Conservation (phyloP, 306 rosid genomes). For the Gillenia trifoliata region DNA sequence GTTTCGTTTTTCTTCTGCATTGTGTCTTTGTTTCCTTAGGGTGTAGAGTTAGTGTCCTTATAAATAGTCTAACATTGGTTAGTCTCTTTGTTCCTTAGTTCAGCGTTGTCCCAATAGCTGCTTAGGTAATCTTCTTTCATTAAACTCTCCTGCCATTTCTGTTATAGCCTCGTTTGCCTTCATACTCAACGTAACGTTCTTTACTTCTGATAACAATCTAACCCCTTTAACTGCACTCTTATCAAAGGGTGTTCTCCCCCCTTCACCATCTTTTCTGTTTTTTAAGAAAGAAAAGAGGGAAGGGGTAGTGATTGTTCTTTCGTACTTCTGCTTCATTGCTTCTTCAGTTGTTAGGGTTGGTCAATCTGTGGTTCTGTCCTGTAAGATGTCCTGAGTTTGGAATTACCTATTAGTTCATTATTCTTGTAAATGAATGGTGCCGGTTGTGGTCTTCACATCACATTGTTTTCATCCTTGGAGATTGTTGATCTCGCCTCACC, state of each 20-base stretch:
- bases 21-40: background rate
- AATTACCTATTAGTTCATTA: background rate
- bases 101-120: background rate
- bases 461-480: conserved; percentile 23
- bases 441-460: conserved; percentile 10
- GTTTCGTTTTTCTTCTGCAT: background rate
- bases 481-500: conserved; percentile 40
- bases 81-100: conserved; percentile 2
- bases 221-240: conserved; percentile 27
- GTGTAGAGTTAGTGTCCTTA: conserved; percentile 1
- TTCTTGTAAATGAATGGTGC: conserved; percentile 14
- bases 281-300: conserved; percentile 62
- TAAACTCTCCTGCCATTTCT: background rate
- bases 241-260: conserved; percentile 27
- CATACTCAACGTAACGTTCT: conserved; percentile 8
- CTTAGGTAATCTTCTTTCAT: conserved; percentile 15
- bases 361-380: conserved; percentile 21
- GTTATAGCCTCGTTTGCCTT: conserved; percentile 13
- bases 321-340: conserved; percentile 27
- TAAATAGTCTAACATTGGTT: background rate
- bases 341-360: conserved; percentile 25
- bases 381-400: conserved; percentile 8
- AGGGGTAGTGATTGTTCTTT: conserved; percentile 26
- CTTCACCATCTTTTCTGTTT: conserved; percentile 55
- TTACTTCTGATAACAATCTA: conserved; percentile 20